phyloP scores from a whole-genome alignment of 1,284 basidiomycete genomes.

The Gymnopus androsaceus region DNA sequence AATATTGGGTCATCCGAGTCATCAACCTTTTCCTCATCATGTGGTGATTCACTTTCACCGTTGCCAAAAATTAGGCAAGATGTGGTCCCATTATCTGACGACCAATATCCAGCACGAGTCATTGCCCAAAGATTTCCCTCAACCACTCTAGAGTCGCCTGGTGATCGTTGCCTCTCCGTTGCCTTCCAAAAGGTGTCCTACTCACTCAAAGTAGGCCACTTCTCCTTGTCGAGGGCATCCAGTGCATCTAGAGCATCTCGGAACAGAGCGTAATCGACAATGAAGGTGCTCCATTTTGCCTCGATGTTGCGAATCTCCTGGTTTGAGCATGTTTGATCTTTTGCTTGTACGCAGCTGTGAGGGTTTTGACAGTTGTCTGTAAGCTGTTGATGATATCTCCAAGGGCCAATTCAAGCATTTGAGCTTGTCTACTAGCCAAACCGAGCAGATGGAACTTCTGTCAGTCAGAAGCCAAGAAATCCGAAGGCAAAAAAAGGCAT shows the following conservation, averaged over 20 bases:
- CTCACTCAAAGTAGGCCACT: background rate
- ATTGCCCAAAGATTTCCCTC: constrained; percentile 4
- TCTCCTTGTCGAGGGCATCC: background rate
- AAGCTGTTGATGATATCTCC: background rate
- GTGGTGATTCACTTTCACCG: background rate
- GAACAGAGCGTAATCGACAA: background rate
- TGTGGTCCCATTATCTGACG: background rate
- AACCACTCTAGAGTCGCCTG: background rate
- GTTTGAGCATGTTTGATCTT: constrained; percentile 1
- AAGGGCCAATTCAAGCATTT: background rate
- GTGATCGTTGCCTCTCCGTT: background rate
- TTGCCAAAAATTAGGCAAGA: background rate
- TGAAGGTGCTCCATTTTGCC: background rate
- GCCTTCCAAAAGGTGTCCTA: background rate
- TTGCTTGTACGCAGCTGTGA: background rate
- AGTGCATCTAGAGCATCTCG: background rate
- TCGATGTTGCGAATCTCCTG: background rate
- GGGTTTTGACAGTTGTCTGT: background rate
- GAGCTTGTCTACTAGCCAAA: background rate
- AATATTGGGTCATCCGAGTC: background rate
- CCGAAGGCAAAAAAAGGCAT: background rate
- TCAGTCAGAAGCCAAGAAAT: background rate
- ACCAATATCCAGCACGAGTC: background rate
- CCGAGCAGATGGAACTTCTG: background rate
- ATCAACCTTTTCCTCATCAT: background rate